Evolutionary conservation across 116 monocot genomes (phyloP).

Genomic region (Papilionanthe hybrid): DNA sequence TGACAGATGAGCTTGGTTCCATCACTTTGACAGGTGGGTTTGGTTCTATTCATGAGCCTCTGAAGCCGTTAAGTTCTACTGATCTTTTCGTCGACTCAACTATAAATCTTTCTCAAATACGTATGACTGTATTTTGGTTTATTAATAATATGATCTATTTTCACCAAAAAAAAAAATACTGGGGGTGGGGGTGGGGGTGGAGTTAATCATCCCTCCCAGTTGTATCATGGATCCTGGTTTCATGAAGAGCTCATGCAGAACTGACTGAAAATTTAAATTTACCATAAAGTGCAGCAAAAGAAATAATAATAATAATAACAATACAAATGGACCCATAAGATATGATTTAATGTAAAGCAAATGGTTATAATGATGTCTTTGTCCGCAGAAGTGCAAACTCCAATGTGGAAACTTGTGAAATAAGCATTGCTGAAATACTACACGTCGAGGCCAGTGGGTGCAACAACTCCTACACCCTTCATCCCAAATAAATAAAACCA

Average conservation of each 20-base stretch:
- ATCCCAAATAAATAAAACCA: background rate
- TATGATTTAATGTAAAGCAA: conserved; percentile 1
- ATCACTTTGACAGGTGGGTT: no score
- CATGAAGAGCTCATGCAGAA: conserved; percentile 5
- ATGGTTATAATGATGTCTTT: background rate
- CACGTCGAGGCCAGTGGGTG: conserved; percentile 22
- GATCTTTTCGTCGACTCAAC: no score
- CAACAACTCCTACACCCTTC: conserved; percentile 30
- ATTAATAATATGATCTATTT: no score
- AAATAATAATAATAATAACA: background rate
- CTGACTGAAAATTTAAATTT: background rate
- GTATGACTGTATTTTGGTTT: no score
- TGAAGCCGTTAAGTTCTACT: no score
- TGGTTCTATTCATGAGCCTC: no score
- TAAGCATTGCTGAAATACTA: background rate
- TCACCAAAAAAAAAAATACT: no score
- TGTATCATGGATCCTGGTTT: background rate
- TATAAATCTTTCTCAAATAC: no score
- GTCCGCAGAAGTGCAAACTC: background rate
- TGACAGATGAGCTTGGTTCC: no score
- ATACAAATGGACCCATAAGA: background rate
- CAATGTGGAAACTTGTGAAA: conserved; percentile 1
- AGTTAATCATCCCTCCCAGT: background rate
- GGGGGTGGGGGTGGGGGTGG: no score
- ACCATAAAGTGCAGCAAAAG: background rate